Evolutionary conservation across 106 monocot genomes (phyloP), one percentile per base, ranked within the genome.

Genomic region (Dendrobium catenatum): DNA sequence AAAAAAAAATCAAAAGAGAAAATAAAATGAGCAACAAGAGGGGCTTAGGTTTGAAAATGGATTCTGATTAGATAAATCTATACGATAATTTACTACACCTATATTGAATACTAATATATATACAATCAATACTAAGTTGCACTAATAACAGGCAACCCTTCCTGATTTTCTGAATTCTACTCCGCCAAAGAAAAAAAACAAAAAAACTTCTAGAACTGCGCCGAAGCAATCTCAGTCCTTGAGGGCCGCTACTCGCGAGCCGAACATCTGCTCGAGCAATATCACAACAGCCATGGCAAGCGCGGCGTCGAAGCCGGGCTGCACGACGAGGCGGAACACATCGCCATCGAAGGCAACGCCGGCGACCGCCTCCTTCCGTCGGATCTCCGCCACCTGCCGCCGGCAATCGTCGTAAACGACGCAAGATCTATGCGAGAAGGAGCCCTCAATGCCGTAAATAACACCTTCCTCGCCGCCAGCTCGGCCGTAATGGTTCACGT

Each of bases 311-410:
- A 92, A 33, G 55, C 77, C 83, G 5, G 89, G 81, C 72, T 85
- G 73, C 17, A 87, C 92, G 1, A 89, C 83, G 1, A 92, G 84
- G 47, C 86, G 80, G 80, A 92, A 92, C 58, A 92, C 90, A 29
- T 92, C 92, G 42, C 49, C 79, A 19, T 89, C 90, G 70, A 92
- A 82, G 5, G 73, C 59, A 13, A 84, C 91, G 0, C 91, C 91
- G 15, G 74, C 77, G 27, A 18, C 76, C 10, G 42, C 33, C 55
- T 88, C 92, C 79, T 90, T 93, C 70, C 83, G n/a, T 31, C 73
- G 40, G 26, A 93, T 80, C 87, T 90, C 88, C 42, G 82, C 93
- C 48, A 90, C 82, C 24, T 31, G 64, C 61, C 77, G 40, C 67
- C 77, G 86, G 41, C 44, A 11, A 18, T 47, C 82, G 75, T 88